Conservation (phyloP, 805 yeast species). For the Yamadazyma sp. region DNA sequence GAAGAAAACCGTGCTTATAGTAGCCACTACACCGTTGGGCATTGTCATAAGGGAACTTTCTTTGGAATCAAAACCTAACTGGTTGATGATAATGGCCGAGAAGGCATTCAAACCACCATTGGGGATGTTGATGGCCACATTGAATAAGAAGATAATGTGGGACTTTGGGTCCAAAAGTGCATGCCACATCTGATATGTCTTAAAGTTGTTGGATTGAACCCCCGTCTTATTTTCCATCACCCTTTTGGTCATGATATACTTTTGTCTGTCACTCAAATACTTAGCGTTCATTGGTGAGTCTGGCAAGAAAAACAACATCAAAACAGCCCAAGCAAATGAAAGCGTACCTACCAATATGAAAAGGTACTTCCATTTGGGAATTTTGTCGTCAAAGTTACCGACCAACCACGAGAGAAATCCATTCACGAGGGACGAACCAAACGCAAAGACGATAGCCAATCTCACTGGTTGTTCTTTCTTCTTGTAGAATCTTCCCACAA, state of each 20-base stretch:
- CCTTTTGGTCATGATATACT: conserved; percentile 16
- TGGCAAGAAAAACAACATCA: conserved; percentile 23
- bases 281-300: conserved; percentile 20
- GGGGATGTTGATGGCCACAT: conserved; percentile 27
- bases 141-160: conserved; percentile 23
- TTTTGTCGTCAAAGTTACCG: conserved; percentile 17
- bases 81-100: conserved; percentile 28
- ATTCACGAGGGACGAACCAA: conserved; percentile 24
- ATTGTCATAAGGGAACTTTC: conserved; percentile 25
- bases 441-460: conserved; percentile 19
- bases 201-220: conserved; percentile 18
- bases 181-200: conserved; percentile 21
- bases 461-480: conserved; percentile 20
- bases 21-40: conserved; percentile 32
- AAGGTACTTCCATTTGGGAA: conserved; percentile 22
- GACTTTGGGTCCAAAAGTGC: conserved; percentile 21
- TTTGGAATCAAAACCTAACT: conserved; percentile 23
- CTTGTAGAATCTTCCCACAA: conserved; percentile 17
- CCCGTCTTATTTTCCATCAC: conserved; percentile 19
- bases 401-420: conserved; percentile 23
- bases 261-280: conserved; percentile 19
- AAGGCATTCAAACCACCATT: conserved; percentile 32
- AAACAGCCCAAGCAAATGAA: conserved; percentile 21
- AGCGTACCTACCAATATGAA: conserved; percentile 25
- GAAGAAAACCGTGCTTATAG: conserved; percentile 27